Conservation (phyloP, 163 green algal species). For the Volvox carteri region DNA sequence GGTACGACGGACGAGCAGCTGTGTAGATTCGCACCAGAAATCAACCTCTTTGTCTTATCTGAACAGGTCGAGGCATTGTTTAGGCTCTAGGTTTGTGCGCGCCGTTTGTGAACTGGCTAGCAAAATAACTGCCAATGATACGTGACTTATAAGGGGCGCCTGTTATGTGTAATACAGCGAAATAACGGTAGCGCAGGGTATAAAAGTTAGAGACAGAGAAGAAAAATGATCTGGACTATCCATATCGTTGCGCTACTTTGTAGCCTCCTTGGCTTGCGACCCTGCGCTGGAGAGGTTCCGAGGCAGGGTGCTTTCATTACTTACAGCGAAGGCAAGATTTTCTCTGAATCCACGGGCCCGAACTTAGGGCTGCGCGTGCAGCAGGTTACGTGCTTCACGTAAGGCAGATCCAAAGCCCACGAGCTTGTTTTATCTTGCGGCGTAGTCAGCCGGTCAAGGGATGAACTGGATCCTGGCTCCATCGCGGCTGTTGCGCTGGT, state of each 20-base stretch:
- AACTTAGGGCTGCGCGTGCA: not conserved
- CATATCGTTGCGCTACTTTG: not conserved
- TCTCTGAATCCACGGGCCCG: not conserved
- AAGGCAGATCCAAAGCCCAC: not conserved
- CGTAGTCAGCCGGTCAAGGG: not conserved
- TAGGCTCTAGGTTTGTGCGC: no score
- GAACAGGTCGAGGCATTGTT: no score
- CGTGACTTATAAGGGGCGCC: no score
- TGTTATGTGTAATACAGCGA: no score
- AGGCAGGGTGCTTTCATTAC: conserved; percentile 40
- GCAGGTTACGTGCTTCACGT: not conserved
- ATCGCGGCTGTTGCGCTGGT: conserved; percentile 24
- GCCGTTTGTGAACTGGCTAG: no score
- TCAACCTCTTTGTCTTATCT: no score
- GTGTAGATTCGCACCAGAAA: no score
- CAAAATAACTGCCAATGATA: no score
- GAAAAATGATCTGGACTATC: not conserved
- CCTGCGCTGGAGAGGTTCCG: not conserved
- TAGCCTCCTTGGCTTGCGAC: not conserved
- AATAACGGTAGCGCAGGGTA: no score
- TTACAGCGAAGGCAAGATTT: conserved; percentile 38
- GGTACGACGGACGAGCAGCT: no score
- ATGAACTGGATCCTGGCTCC: not conserved
- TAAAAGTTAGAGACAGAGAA: no score
- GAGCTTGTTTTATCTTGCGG: not conserved